Conservation (phyloP, 2,329 filamentous ascomycete genomes). For the Colletotrichum kahawae region DNA sequence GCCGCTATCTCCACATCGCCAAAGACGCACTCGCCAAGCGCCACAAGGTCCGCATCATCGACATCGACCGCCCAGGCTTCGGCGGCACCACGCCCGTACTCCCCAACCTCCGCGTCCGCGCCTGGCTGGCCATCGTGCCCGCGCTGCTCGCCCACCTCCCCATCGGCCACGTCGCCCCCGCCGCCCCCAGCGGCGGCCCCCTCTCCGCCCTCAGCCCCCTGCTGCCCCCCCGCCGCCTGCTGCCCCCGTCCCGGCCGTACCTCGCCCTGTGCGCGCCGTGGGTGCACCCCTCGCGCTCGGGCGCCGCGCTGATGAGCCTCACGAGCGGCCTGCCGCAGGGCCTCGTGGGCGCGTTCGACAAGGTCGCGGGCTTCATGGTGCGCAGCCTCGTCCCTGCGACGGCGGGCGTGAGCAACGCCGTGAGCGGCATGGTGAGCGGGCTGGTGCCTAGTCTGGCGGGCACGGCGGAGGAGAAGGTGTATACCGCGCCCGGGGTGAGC, state of each 20-base stretch:
- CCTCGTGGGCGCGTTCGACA: conserved; percentile 26
- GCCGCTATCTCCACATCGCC: conserved; percentile 28
- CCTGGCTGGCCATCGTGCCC: conserved; percentile 34
- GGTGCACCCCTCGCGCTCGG: conserved; percentile 32
- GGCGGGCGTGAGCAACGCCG: conserved; percentile 1
- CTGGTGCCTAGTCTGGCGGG: not conserved
- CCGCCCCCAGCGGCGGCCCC: conserved; percentile 34
- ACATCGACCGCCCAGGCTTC: conserved; percentile 38
- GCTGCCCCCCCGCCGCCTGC: conserved; percentile 31
- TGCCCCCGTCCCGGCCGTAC: conserved; percentile 28
- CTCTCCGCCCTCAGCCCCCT: conserved; percentile 35
- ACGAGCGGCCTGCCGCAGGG: conserved; percentile 25
- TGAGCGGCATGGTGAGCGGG: not conserved
- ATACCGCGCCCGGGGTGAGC: not conserved
- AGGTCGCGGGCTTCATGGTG: conserved; percentile 24
- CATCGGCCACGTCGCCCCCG: conserved; percentile 33
- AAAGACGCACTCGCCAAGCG: conserved; percentile 36
- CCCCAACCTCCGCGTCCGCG: conserved; percentile 21
- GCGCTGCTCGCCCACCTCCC: conserved; percentile 37
- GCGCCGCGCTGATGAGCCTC: conserved; percentile 24
- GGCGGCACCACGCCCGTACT: conserved; percentile 34
- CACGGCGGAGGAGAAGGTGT: not conserved
- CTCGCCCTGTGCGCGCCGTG: conserved; percentile 35
- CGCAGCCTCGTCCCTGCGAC: conserved; percentile 24
- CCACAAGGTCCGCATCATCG: conserved; percentile 36